Conservation (phyloP, 257 asterid species). For the Cinchona pubescens region DNA sequence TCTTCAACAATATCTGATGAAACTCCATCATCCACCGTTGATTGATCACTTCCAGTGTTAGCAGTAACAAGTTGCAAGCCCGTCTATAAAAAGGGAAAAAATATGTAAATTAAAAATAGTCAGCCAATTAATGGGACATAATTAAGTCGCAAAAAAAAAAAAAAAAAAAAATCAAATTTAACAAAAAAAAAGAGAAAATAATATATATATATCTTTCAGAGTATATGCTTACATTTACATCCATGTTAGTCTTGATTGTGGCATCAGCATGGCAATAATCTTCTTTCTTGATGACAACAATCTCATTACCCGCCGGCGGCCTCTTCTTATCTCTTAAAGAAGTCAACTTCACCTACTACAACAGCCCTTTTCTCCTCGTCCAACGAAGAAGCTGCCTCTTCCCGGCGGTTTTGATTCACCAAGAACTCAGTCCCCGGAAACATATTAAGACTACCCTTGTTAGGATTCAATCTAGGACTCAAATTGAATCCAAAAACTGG, state of each 20-base stretch:
- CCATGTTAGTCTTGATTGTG: conserved; percentile 10
- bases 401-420: conserved; percentile 34
- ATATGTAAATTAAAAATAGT: not conserved
- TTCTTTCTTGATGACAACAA: conserved; percentile 49
- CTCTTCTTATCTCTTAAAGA: conserved; percentile 57
- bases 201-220: no score
- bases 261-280: conserved; percentile 21
- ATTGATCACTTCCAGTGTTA: conserved; percentile 78
- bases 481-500: conserved; percentile 48
- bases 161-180: not conserved
- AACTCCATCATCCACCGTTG: conserved; percentile 71
- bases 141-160: not conserved
- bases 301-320: conserved; percentile 11
- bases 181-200: not conserved
- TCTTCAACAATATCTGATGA: conserved; percentile 47
- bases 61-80: conserved; percentile 83
- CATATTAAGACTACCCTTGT: conserved; percentile 16
- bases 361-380: conserved; percentile 28
- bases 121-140: not conserved
- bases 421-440: conserved; percentile 36
- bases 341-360: conserved; percentile 64
- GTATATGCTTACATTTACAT: conserved; percentile 52
- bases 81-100: conserved; percentile 40
- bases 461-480: conserved; percentile 47
- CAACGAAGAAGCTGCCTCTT: conserved; percentile 26